phyloP scores from a whole-genome alignment of 2,329 filamentous ascomycete species.

The Sphaerulina populicola region DNA sequence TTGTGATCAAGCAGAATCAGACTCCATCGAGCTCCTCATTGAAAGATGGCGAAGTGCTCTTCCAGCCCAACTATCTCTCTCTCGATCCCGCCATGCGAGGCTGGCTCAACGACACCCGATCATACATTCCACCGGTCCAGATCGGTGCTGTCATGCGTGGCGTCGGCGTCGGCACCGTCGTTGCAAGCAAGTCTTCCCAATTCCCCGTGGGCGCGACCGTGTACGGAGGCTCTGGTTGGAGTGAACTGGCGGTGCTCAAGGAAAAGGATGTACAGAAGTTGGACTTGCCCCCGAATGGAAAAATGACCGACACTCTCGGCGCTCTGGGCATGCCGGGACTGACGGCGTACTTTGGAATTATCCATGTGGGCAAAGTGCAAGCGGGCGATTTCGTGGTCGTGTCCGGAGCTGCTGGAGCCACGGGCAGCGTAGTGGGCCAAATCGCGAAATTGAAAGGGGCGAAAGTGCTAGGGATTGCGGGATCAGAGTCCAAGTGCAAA shows the following conservation, averaged over 20 bases:
- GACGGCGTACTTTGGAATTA: constrained; percentile 69
- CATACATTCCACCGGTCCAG: constrained; percentile 42
- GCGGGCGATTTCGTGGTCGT: constrained; percentile 68
- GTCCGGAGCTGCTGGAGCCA: constrained; percentile 68
- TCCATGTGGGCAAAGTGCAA: constrained; percentile 59
- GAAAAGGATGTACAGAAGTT: constrained; percentile 19
- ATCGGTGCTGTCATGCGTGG: constrained; percentile 37
- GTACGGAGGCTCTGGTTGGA: constrained; percentile 33
- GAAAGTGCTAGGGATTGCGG: constrained; percentile 58
- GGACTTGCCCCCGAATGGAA: constrained; percentile 20
- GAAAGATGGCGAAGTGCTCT: constrained; percentile 38
- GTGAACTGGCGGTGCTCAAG: constrained; percentile 35
- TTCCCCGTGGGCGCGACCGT: constrained; percentile 34
- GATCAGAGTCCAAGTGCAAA: constrained; percentile 57
- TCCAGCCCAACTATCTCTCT: constrained; percentile 43
- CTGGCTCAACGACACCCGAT: constrained; percentile 42
- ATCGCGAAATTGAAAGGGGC: constrained; percentile 65
- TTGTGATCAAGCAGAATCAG: constrained; percentile 17
- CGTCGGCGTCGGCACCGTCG: constrained; percentile 33
- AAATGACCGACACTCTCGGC: constrained; percentile 26
- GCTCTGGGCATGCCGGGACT: constrained; percentile 55
- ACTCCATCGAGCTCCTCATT: constrained; percentile 17
- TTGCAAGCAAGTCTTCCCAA: constrained; percentile 30
- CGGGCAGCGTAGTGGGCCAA: constrained; percentile 67
- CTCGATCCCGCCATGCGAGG: constrained; percentile 48